Evolutionary conservation across 352 stramenopile species (phyloP), one percentile per base, ranked within the genome.

Genomic region (Aphanomyces stellatus): DNA sequence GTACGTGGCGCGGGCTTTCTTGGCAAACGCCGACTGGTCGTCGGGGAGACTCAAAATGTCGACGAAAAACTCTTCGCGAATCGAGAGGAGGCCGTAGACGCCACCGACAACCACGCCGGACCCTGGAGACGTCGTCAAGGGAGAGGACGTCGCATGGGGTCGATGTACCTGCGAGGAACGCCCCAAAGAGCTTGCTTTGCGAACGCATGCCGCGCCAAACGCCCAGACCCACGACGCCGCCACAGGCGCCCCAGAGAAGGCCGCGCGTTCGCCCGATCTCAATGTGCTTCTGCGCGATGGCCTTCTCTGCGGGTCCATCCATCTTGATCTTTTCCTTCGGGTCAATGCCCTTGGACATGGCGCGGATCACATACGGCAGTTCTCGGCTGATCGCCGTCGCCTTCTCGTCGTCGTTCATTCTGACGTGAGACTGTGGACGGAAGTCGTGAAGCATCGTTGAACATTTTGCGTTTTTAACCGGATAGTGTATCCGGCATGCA

Each of bases 21-120:
- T 49, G 28, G 84, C 81, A 69, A 92, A 90, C 3, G 77, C 80
- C 13, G 84, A 92, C 49, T 83, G 75, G 3, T 90, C 81, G 8
- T 74, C 69, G 17, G 84, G 81, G 17, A 92, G 69, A 62, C 78
- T 77, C 42, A 92, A 71, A 3, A 92, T 72, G 59, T 92, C 81
- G 35, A 76, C 72, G 46, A 92, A 88, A 37, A 90, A 70, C 17
- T 84, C 73, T 11, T 74, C 74, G 53, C 84, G 84, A 60, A 92
- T 85, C 51, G 76, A 88, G 49, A 89, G 72, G 19, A 88, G 74
- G 6, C 83, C 81, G 40, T 89, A 89, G 8, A 80, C 85, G 61
- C 80, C 78, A 40, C 83, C 81, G 42, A 79, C 72, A 43, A 92
- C 37, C 15, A 72, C 75, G 19, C 81, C 79, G 69, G 78, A 82